Percentiles rank a stretch among this genome's conserved stretches.
Conservation (phyloP, 352 stramenopile species). For the Pseudoperonospora humuli region DNA sequence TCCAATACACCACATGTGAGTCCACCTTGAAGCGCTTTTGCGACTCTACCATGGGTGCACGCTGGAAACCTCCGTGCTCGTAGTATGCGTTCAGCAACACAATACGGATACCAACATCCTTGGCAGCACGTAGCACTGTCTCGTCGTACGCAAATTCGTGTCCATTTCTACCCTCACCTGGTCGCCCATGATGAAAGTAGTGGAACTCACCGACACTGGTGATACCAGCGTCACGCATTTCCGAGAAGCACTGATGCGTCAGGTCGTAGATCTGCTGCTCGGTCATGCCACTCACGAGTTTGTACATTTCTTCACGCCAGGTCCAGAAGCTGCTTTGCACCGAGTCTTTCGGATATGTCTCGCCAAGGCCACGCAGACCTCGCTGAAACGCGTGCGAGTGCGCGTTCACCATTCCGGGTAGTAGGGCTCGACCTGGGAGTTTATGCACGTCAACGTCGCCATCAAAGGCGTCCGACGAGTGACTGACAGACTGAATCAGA, state of each 20-base stretch:
- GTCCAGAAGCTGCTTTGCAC: conserved; percentile 67
- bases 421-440: conserved; percentile 40
- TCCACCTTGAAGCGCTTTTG: conserved; percentile 70
- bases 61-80: conserved; percentile 58
- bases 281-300: conserved; percentile 59
- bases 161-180: conserved; percentile 25
- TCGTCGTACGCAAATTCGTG: conserved; percentile 61
- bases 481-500: conserved; percentile 32
- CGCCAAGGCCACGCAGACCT: conserved; percentile 56
- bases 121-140: conserved; percentile 52
- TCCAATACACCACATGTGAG: conserved; percentile 58
- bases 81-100: conserved; percentile 75
- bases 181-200: conserved; percentile 64
- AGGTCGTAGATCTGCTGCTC: conserved; percentile 55
- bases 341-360: conserved; percentile 54
- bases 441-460: conserved; percentile 14
- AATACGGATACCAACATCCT: conserved; percentile 60
- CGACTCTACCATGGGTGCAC: conserved; percentile 44
- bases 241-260: conserved; percentile 66
- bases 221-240: conserved; percentile 72
- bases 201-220: conserved; percentile 76
- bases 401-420: conserved; percentile 74
- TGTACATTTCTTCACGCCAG: conserved; percentile 81
- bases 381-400: conserved; percentile 78
- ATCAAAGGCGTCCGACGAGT: neutral